Percentiles rank a stretch among this genome's conserved stretches.
Evolutionary conservation across 2,329 filamentous ascomycete genomes (phyloP).

Genomic region (Periconia sp.): DNA sequence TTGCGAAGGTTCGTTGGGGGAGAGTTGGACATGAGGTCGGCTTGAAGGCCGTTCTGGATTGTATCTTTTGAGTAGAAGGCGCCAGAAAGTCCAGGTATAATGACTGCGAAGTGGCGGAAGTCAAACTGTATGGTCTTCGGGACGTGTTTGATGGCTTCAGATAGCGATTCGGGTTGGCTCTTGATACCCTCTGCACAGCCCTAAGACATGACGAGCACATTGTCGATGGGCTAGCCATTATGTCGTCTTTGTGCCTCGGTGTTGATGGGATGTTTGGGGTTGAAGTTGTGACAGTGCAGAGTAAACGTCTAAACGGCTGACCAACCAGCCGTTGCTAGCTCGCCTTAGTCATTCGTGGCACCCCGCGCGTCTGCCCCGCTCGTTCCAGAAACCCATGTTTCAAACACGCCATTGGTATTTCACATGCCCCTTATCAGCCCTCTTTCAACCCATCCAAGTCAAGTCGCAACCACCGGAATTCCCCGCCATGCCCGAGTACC

Average conservation of each 20-base stretch:
- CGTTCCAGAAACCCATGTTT: constrained; percentile 4
- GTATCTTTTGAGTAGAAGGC: constrained; percentile 18
- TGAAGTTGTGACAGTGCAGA: not conserved
- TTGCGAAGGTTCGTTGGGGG: constrained; percentile 45
- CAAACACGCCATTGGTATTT: too few species aligned
- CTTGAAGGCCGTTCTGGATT: constrained; percentile 2
- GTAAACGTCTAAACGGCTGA: constrained; percentile 1
- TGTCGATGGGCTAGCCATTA: constrained; percentile 33
- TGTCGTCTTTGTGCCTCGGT: too few species aligned
- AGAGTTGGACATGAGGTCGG: too few species aligned
- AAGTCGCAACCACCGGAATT: constrained; percentile 1
- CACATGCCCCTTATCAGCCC: constrained; percentile 4
- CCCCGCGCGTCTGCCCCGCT: constrained; percentile 10
- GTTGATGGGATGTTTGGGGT: not conserved
- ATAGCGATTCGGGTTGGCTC: not conserved
- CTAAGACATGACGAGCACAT: constrained; percentile 42
- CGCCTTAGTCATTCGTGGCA: constrained; percentile 1
- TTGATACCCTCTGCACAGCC: constrained; percentile 16
- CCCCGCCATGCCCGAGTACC: constrained; percentile 29
- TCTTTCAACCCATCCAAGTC: constrained; percentile 3
- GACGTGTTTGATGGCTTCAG: constrained; percentile 9
- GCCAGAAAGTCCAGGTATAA: constrained; percentile 41
- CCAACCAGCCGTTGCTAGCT: too few species aligned
- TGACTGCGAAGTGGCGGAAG: constrained; percentile 28
- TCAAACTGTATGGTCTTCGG: constrained; percentile 26